phyloP scores from a whole-genome alignment of 73 alveolate species.

The Paramecium sexaurelia region DNA sequence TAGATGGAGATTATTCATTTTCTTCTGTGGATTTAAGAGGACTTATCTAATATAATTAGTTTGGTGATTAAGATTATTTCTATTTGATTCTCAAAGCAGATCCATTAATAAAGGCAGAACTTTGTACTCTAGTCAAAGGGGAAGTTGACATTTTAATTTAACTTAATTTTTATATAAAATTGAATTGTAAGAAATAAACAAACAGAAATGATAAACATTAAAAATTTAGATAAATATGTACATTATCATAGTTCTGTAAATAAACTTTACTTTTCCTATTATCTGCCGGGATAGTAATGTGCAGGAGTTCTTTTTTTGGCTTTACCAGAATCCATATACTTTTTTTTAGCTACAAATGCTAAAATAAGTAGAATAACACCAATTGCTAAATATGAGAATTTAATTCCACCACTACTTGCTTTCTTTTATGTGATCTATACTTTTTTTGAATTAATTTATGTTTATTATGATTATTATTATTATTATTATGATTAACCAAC shows the following conservation, averaged over 20 bases:
- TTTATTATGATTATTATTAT: neutral
- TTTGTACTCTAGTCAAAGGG: neutral
- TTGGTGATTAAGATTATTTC: neutral
- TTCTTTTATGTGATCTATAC: neutral
- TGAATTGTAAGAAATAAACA: neutral
- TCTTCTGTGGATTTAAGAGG: constrained; percentile 13
- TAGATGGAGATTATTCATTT: constrained; percentile 10
- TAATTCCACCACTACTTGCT: neutral
- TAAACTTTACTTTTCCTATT: neutral
- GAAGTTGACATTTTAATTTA: neutral
- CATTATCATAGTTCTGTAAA: neutral
- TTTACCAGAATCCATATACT: neutral
- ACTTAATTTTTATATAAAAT: neutral
- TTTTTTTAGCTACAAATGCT: neutral
- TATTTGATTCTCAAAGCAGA: neutral
- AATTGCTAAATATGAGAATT: neutral
- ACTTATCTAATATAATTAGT: neutral
- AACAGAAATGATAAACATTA: neutral
- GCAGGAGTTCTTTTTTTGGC: neutral
- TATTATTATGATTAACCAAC: neutral
- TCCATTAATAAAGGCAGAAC: constrained; percentile 6
- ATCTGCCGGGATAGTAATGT: neutral
- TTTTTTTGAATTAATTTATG: neutral
- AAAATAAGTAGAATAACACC: neutral
- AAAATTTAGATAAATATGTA: neutral